phyloP scores from a whole-genome alignment of 2,329 filamentous ascomycete genomes.

The Microsporum canis region DNA sequence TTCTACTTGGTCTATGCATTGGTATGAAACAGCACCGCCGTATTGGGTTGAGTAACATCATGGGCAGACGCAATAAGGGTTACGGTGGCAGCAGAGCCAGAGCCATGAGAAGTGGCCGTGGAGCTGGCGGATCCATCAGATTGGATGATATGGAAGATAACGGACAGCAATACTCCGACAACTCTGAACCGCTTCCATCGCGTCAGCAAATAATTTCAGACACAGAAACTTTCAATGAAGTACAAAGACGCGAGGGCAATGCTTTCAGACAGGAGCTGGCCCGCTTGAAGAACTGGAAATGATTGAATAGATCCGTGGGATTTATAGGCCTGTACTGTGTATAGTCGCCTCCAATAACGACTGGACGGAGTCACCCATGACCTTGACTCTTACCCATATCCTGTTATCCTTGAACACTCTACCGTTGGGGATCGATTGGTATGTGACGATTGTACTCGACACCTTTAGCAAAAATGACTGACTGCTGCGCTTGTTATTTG shows the following conservation, averaged over 20 bases:
- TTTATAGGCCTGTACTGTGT: not conserved
- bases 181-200: conserved; percentile 11
- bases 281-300: conserved; percentile 28
- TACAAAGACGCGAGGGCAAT: conserved; percentile 22
- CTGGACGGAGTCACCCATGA: not conserved
- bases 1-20: conserved; percentile 30
- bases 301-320: not conserved
- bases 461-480: not conserved
- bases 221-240: conserved; percentile 21
- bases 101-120: conserved; percentile 24
- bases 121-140: conserved; percentile 18
- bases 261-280: conserved; percentile 29
- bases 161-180: conserved; percentile 17
- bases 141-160: conserved; percentile 22
- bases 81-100: conserved; percentile 29
- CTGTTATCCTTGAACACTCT: not conserved
- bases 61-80: conserved; percentile 26
- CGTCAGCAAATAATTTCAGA: conserved; percentile 13
- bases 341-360: not conserved
- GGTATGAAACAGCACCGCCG: conserved; percentile 32
- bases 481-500: not conserved
- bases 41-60: conserved; percentile 28
- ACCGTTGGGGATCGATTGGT: not conserved
- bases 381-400: not conserved
- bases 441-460: not conserved